phyloP scores from a whole-genome alignment of 2,329 filamentous ascomycete species.

The Fusarium lyarnte region DNA sequence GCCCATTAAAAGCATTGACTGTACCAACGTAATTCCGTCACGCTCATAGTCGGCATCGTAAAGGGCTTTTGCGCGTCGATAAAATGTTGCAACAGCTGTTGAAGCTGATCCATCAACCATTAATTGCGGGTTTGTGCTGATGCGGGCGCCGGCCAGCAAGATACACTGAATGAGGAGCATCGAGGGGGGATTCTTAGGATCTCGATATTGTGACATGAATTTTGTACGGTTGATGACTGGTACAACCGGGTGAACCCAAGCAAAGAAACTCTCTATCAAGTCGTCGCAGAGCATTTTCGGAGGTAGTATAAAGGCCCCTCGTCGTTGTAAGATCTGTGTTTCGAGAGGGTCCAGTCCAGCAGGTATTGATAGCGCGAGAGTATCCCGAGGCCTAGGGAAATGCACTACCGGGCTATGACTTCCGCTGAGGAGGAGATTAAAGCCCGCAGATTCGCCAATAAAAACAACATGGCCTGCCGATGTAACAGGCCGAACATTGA shows the following conservation, averaged over 20 bases:
- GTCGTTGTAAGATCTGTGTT: background rate
- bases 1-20: background rate
- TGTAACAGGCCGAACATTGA: background rate
- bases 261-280: background rate
- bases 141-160: background rate
- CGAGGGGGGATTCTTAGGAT: background rate
- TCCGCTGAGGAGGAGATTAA: background rate
- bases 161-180: background rate
- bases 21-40: background rate
- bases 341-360: background rate
- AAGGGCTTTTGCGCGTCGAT: background rate
- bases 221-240: background rate
- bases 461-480: background rate
- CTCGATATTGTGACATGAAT: background rate
- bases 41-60: background rate
- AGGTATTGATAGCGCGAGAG: background rate
- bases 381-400: background rate
- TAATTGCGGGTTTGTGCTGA: background rate
- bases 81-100: background rate
- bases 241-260: background rate
- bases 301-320: background rate
- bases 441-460: background rate
- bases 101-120: background rate
- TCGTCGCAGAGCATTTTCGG: background rate
- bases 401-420: background rate